Conservation (phyloP, 495 filamentous ascomycete species). For the Aspergillus sparsus region DNA sequence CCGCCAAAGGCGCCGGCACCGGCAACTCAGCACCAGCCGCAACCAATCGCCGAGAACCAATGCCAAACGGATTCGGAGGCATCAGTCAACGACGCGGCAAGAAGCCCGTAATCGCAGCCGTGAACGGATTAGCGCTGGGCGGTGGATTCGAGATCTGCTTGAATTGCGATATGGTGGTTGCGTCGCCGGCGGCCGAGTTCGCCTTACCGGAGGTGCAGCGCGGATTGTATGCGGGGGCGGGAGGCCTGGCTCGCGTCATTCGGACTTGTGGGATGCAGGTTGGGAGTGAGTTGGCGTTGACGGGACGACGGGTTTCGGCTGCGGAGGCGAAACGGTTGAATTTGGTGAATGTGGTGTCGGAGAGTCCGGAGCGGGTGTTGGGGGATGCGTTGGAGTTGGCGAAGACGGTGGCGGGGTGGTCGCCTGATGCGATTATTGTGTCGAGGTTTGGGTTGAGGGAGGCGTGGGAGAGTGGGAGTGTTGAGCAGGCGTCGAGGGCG, state of each 20-base stretch:
- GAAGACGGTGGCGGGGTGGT: slow-evolving; percentile 40
- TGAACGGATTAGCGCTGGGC: slow-evolving; percentile 68
- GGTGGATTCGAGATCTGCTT: slow-evolving; percentile 72
- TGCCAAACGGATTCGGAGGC: slow-evolving; percentile 29
- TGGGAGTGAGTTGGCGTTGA: slow-evolving; percentile 66
- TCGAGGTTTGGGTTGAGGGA: slow-evolving; percentile 63
- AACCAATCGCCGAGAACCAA: not conserved
- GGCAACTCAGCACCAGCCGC: too few relatives aligned
- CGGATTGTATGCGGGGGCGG: slow-evolving; percentile 66
- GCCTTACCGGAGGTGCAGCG: slow-evolving; percentile 64
- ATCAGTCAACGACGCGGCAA: slow-evolving; percentile 34
- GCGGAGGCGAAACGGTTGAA: slow-evolving; percentile 60
- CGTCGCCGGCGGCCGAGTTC: slow-evolving; percentile 55
- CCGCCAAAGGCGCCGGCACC: not conserved
- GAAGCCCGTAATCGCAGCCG: slow-evolving; percentile 66
- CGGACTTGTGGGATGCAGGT: slow-evolving; percentile 61
- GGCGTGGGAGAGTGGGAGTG: slow-evolving; percentile 63
- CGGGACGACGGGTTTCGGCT: slow-evolving; percentile 56
- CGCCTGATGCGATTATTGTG: slow-evolving; percentile 70
- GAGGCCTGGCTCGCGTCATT: slow-evolving; percentile 66
- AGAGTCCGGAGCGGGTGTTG: slow-evolving; percentile 47
- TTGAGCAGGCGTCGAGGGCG: slow-evolving; percentile 59
- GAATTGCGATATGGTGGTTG: slow-evolving; percentile 67
- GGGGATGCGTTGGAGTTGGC: slow-evolving; percentile 33
- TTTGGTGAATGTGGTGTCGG: slow-evolving; percentile 61